Conservation (phyloP, 352 stramenopile species). For the Pythium sp. region DNA sequence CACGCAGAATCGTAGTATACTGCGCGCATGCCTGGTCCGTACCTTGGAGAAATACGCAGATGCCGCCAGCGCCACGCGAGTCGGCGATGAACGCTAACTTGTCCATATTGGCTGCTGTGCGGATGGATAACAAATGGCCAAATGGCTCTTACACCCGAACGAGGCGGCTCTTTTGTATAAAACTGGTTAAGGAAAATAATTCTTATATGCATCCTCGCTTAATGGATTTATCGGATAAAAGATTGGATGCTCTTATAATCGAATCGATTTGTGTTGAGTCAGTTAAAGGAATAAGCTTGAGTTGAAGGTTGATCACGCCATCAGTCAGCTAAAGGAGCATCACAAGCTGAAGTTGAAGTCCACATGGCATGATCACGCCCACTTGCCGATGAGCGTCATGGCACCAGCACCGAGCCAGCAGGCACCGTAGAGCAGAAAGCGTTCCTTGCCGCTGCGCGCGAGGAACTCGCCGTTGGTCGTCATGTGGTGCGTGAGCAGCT, state of each 20-base stretch:
- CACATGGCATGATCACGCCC: constrained; percentile 30
- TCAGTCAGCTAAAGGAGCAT: neutral
- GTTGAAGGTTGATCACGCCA: too few relatives aligned
- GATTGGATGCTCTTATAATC: too few relatives aligned
- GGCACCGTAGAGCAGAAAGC: constrained; percentile 40
- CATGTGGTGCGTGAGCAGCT: constrained; percentile 64
- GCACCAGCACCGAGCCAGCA: constrained; percentile 50
- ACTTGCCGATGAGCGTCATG: constrained; percentile 73
- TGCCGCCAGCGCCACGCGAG: constrained; percentile 35
- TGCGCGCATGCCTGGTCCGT: neutral
- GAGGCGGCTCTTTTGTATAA: neutral
- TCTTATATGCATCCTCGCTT: too few relatives aligned
- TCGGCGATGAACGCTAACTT: constrained; percentile 32
- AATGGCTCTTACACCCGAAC: neutral
- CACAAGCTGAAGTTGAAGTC: neutral
- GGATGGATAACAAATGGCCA: neutral
- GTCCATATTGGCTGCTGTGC: constrained; percentile 5
- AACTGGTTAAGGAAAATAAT: neutral
- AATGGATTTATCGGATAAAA: too few relatives aligned
- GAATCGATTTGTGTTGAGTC: too few relatives aligned
- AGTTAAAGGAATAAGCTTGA: too few relatives aligned
- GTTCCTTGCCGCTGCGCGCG: constrained; percentile 25
- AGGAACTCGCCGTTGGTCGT: constrained; percentile 64
- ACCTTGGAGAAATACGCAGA: constrained; percentile 43
- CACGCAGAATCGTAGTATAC: too few relatives aligned